Percentiles rank a stretch among this genome's conserved stretches.
These are phyloP conservation scores for Salvia sclarea DNA, from an alignment of 305 asterid species.

Conservation along the genomic window DNA sequence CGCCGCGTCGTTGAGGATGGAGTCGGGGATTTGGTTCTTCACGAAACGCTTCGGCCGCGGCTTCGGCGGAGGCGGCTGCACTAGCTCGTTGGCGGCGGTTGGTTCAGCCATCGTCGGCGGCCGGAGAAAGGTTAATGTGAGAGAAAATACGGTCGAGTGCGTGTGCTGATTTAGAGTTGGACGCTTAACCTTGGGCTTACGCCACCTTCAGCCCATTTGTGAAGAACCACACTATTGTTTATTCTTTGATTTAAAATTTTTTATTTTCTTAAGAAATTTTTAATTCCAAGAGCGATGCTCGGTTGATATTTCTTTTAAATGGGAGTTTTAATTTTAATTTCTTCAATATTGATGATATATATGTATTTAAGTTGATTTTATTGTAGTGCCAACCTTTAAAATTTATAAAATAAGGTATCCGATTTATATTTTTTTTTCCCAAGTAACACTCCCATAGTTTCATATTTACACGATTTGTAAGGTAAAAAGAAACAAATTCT, in stretches of 20 bases:
- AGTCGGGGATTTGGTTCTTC: constrained; percentile 81
- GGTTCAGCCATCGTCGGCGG: constrained; percentile 36
- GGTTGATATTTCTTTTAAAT: too few relatives aligned
- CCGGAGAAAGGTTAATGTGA: constrained; percentile 11
- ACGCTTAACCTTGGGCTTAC: background rate
- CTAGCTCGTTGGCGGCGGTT: constrained; percentile 32
- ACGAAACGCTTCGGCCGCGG: constrained; percentile 68
- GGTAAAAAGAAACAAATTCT: too few relatives aligned
- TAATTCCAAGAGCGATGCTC: too few relatives aligned
- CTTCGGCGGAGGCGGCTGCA: constrained; percentile 33
- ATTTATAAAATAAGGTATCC: too few relatives aligned
- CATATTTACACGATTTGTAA: too few relatives aligned
- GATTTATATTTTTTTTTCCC: too few relatives aligned
- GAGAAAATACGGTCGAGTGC: background rate
- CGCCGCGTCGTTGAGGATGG: constrained; percentile 71
- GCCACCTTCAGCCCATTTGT: constrained; percentile 14
- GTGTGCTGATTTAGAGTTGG: constrained; percentile 23
- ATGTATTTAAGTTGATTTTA: too few relatives aligned
- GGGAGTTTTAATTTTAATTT: too few relatives aligned
- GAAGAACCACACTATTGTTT: background rate
- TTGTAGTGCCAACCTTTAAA: too few relatives aligned
- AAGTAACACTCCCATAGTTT: too few relatives aligned
- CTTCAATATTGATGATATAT: too few relatives aligned
- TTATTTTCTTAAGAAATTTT: too few relatives aligned
- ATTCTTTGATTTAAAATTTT: background rate